phyloP scores from a whole-genome alignment of 345 rosid species.

The Conringia planisiliqua region DNA sequence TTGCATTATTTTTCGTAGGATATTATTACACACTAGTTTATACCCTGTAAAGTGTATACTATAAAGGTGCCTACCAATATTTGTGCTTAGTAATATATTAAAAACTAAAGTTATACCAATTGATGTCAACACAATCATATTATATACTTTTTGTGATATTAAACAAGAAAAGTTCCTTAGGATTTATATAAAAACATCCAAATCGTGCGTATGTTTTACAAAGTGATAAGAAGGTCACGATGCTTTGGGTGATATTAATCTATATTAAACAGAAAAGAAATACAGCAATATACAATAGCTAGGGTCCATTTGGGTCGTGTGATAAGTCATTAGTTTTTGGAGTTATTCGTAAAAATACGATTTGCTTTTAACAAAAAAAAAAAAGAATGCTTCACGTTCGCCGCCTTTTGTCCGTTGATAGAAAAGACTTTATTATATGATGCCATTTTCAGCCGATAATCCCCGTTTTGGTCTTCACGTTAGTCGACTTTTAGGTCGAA shows the following conservation, averaged over 20 bases:
- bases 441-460: conserved; percentile 15
- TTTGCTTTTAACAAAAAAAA: neutral
- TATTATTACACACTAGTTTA: neutral
- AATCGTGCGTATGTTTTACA: conserved; percentile 22
- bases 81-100: neutral
- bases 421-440: neutral
- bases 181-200: neutral
- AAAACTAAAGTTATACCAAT: conserved; percentile 9
- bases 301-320: conserved; percentile 25
- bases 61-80: conserved; percentile 27
- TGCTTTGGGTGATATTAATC: conserved; percentile 13
- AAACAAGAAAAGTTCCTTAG: neutral
- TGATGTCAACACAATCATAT: conserved; percentile 21
- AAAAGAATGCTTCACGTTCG: conserved; percentile 15
- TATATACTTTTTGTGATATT: neutral
- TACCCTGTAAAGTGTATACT: conserved; percentile 12
- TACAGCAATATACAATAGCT: neutral
- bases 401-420: conserved; percentile 28
- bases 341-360: conserved; percentile 7
- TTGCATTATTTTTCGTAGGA: neutral
- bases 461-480: conserved; percentile 17
- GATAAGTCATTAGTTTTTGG: conserved; percentile 20
- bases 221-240: conserved; percentile 22
- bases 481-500: conserved; percentile 15
- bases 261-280: conserved; percentile 3